phyloP scores from a whole-genome alignment of 192 early-diverging fungal genomes.

The Oehlia diaphana region DNA sequence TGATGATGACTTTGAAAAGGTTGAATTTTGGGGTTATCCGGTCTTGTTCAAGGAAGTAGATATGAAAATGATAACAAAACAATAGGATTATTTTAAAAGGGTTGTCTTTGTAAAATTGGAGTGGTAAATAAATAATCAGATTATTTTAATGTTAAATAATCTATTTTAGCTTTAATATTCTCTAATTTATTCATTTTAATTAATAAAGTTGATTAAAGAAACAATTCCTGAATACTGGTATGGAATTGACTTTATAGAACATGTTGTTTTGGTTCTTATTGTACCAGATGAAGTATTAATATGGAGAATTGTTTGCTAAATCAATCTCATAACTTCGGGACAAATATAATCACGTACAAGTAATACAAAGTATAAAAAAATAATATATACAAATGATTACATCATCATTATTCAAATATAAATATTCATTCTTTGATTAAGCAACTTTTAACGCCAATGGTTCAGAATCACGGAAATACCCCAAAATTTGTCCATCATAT shows the following conservation, averaged over 20 bases:
- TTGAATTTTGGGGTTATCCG: background rate
- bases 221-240: background rate
- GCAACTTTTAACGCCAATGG: constrained; percentile 54
- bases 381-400: no score
- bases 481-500: no score
- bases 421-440: background rate
- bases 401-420: no score
- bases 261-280: background rate
- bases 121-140: background rate
- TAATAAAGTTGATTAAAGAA: background rate
- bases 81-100: no score
- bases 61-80: background rate
- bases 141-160: background rate
- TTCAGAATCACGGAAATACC: no score
- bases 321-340: no score
- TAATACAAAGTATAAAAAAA: no score
- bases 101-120: background rate
- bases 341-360: no score
- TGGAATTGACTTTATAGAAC: background rate
- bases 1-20: background rate
- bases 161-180: no score
- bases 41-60: no score
- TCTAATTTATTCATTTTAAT: background rate
- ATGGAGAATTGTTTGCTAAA: no score
- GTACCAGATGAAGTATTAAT: background rate